These are phyloP conservation scores for Pestalotiopsis sp. DNA, from an alignment of 2,329 filamentous ascomycete species.

Conservation along the genomic window DNA sequence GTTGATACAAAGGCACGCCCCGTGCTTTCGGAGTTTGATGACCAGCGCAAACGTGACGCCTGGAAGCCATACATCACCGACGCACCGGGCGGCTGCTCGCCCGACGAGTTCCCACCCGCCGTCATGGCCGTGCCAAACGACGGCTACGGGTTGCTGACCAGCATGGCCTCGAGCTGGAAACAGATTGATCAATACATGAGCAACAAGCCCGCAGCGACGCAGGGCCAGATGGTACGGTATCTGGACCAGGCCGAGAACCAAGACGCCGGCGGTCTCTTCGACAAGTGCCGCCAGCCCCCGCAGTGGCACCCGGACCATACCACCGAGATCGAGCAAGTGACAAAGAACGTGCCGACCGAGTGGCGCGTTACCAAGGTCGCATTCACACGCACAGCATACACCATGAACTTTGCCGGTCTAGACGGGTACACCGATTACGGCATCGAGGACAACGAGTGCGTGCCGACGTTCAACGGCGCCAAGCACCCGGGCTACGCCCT, in stretches of 20 bases:
- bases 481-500: constrained; percentile 11
- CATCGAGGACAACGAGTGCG: constrained; percentile 5
- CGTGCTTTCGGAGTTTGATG: not conserved
- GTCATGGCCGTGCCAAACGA: not conserved
- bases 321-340: no score
- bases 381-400: not conserved
- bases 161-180: not conserved
- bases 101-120: constrained; percentile 10
- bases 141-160: not conserved
- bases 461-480: not conserved
- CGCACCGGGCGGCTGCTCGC: not conserved
- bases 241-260: not conserved
- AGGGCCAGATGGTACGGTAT: not conserved
- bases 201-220: not conserved
- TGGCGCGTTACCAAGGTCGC: not conserved
- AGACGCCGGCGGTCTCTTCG: no score
- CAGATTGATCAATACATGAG: not conserved
- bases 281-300: no score
- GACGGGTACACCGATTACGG: constrained; percentile 5
- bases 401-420: not conserved
- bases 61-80: not conserved
- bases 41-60: not conserved
- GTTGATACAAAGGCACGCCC: not conserved
- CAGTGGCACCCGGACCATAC: no score
- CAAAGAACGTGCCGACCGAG: no score